Conservation (phyloP, 805 yeast genomes). For the Wickerhamiella occidentalis region DNA sequence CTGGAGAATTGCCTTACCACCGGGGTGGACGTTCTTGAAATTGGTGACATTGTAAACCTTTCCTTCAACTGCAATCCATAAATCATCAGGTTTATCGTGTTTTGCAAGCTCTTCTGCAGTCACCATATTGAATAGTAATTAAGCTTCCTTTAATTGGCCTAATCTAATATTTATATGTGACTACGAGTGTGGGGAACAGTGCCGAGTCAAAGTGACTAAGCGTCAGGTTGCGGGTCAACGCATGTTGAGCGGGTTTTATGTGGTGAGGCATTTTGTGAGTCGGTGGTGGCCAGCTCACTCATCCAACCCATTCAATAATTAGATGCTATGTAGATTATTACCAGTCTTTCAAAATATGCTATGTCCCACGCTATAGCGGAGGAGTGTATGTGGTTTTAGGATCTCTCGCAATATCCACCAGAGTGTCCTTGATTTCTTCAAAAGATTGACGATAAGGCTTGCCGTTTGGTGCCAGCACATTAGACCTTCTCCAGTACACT, state of each 20-base stretch:
- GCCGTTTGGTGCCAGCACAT: slow-evolving; percentile 18
- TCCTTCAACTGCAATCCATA: slow-evolving; percentile 78
- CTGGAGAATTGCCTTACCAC: slow-evolving; percentile 43
- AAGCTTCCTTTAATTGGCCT: background rate
- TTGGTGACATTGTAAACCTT: slow-evolving; percentile 69
- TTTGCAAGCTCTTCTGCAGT: slow-evolving; percentile 31
- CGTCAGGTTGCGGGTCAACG: background rate
- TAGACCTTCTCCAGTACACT: slow-evolving; percentile 20
- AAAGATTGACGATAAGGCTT: slow-evolving; percentile 17
- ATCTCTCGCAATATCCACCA: slow-evolving; percentile 25
- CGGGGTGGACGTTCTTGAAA: slow-evolving; percentile 48
- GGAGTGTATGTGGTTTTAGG: slow-evolving; percentile 13
- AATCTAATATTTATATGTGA: background rate
- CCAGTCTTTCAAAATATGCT: background rate
- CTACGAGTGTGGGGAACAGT: background rate
- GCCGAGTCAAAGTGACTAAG: background rate
- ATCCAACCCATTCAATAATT: no score
- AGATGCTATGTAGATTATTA: background rate
- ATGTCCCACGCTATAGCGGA: background rate
- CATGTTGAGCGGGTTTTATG: background rate
- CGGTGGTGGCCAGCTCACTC: no score
- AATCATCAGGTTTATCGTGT: slow-evolving; percentile 48
- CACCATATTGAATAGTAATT: slow-evolving; percentile 3
- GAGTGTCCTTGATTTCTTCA: slow-evolving; percentile 21
- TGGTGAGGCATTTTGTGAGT: no score